phyloP scores from a whole-genome alignment of 495 filamentous ascomycete genomes.

The Penicillium argentinense region DNA sequence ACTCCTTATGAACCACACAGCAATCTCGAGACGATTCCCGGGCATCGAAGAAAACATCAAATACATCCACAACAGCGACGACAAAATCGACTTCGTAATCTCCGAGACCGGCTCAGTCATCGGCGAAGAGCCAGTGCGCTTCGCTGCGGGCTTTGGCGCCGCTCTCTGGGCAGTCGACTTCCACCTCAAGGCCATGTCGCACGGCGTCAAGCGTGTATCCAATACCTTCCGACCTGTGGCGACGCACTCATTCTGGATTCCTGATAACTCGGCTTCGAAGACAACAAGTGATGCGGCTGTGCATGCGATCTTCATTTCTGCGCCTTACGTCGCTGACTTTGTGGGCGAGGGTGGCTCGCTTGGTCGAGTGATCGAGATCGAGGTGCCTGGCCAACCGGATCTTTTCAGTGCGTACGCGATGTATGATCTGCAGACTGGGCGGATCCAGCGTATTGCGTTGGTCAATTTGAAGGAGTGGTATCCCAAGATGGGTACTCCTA shows the following conservation, averaged over 20 bases:
- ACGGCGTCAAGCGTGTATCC: constrained; percentile 10
- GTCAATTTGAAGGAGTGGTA: constrained; percentile 19
- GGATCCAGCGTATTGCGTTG: constrained; percentile 14
- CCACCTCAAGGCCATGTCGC: constrained; percentile 11
- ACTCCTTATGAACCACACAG: constrained; percentile 29
- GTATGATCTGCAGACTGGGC: constrained; percentile 13
- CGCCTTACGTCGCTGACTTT: constrained; percentile 17
- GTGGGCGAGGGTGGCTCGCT: constrained; percentile 12
- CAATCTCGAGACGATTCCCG: constrained; percentile 13
- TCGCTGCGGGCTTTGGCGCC: constrained; percentile 12
- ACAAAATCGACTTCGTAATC: constrained; percentile 8
- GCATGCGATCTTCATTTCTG: constrained; percentile 13
- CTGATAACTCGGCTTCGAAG: constrained; percentile 4
- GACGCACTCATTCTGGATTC: constrained; percentile 15
- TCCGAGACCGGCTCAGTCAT: constrained; percentile 12
- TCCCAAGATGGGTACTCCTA: neutral
- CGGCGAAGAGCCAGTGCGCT: neutral
- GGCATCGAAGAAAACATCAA: neutral
- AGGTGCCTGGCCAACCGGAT: constrained; percentile 5
- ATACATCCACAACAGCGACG: constrained; percentile 1
- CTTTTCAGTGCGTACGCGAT: constrained; percentile 24
- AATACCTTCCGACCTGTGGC: constrained; percentile 15
- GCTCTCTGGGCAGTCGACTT: constrained; percentile 20
- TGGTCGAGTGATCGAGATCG: constrained; percentile 9
- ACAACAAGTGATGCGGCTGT: constrained; percentile 6